Base-by-base conservation (phyloP, 768 basidiomycete species). In the Hygrophorus pudorinus region DNA sequence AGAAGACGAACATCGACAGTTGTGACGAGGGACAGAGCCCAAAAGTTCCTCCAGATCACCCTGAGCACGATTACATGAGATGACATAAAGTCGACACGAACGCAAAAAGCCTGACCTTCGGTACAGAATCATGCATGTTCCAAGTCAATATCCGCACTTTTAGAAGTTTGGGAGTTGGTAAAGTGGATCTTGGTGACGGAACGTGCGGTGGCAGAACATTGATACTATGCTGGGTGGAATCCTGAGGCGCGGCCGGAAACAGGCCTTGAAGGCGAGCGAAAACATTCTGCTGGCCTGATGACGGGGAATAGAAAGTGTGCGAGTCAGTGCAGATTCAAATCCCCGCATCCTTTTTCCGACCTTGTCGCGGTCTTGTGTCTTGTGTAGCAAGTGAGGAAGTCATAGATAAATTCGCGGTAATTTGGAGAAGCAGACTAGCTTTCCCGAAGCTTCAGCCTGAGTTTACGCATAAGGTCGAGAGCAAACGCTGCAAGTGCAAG, bases 51-150 rank as follows among this genome's bases (percentile, higher is more conserved):
- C 73, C 41, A 88, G 57, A 54, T 89, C 76, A 5, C 85, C 85
- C 84, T 87, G 44, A 34, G n/a, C 31, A 16, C 17, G 46, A 41
- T 47, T 30, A 13, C 17, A 38, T n/a, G 37, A 37, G 24, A 29
- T 37, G 30, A 32, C 32, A 38, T 12, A 31, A n/a, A 11, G 24
- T n/a, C 17, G 4, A 38, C 13, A 31, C 11, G 8, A 28, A 44
- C 10, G 33, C 18, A 30, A 12, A 8, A 12, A 29, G 21, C 48
- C 56, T 12, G 21, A 78, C 84, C 72, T 84, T 87, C 24, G 85
- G 85, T 4, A 87, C 55, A 0, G 80, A 80, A 50, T 87, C 84
- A 50, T 88, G 81, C 85, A 89, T 89, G 51, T 88, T 89, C 85
- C 85, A 89, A 30, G 81, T 82, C 28, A 86, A 41, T 38, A 87